Conservation (phyloP, 805 yeast species). For the Nakazawaea populi region DNA sequence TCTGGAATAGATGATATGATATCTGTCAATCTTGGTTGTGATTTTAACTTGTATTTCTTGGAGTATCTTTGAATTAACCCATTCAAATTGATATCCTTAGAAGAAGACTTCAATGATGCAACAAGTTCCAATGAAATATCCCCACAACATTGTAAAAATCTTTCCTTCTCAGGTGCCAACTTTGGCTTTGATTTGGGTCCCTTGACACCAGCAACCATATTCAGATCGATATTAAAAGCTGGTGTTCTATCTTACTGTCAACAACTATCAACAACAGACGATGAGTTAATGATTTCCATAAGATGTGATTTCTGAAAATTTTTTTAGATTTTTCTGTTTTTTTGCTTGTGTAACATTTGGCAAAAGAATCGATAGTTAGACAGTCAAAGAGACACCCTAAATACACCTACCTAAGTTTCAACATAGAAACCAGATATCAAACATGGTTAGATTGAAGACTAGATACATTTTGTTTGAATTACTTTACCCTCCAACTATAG, state of each 20-base stretch:
- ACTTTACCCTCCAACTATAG: constrained; percentile 44
- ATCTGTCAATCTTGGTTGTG: constrained; percentile 92
- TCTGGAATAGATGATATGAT: constrained; percentile 94
- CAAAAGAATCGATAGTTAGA: background rate
- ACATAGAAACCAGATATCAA: background rate
- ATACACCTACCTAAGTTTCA: no score
- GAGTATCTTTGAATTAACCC: constrained; percentile 83
- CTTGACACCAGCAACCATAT: constrained; percentile 21
- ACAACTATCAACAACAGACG: no score
- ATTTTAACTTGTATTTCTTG: constrained; percentile 83
- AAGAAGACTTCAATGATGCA: constrained; percentile 57
- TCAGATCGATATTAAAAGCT: background rate
- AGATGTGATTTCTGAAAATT: background rate
- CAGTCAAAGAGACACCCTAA: no score
- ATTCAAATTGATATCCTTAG: constrained; percentile 81
- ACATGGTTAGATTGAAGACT: constrained; percentile 87
- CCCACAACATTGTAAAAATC: constrained; percentile 88
- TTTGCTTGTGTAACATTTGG: background rate
- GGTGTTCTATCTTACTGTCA: no score
- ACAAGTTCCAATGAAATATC: constrained; percentile 87
- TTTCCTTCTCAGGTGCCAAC: constrained; percentile 84
- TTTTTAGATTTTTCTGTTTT: background rate
- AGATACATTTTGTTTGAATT: constrained; percentile 81
- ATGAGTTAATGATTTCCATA: no score
- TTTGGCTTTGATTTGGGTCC: constrained; percentile 49